Percentiles rank a stretch among this genome's conserved stretches.
These are phyloP conservation scores for Begonia masoniana DNA, from an alignment of 306 rosid genomes.

Conservation along the genomic window DNA sequence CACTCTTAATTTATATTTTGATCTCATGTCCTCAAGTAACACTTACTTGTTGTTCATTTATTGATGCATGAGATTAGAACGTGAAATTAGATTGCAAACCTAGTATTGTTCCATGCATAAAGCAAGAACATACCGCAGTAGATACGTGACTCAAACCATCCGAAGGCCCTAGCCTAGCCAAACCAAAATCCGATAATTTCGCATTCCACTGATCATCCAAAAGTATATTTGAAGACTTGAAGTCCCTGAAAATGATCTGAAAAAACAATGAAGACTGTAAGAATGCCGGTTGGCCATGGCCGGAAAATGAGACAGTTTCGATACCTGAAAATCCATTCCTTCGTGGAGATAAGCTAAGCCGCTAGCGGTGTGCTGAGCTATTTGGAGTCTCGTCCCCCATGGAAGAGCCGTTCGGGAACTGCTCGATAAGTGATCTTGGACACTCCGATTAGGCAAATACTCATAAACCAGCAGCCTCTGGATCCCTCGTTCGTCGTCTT, in stretches of 20 bases:
- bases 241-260: constrained; percentile 53
- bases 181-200: constrained; percentile 46
- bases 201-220: constrained; percentile 45
- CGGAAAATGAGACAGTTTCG: not conserved
- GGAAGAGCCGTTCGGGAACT: constrained; percentile 32
- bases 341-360: constrained; percentile 62
- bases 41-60: too few relatives aligned
- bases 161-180: constrained; percentile 47
- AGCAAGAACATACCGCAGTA: constrained; percentile 27
- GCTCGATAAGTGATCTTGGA: constrained; percentile 43
- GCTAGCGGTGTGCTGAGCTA: constrained; percentile 51
- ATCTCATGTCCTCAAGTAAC: too few relatives aligned
- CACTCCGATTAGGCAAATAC: constrained; percentile 51
- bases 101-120: too few relatives aligned
- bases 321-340: constrained; percentile 62
- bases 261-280: not conserved
- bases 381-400: constrained; percentile 40
- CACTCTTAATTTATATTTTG: too few relatives aligned
- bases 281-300: not conserved
- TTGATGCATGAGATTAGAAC: too few relatives aligned
- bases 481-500: constrained; percentile 56
- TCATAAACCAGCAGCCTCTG: constrained; percentile 42
- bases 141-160: constrained; percentile 44
- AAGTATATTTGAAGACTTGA: constrained; percentile 50
- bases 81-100: too few relatives aligned